phyloP scores from a whole-genome alignment of 2,329 filamentous ascomycete species.

The Hymenoscyphus fraxineus region DNA sequence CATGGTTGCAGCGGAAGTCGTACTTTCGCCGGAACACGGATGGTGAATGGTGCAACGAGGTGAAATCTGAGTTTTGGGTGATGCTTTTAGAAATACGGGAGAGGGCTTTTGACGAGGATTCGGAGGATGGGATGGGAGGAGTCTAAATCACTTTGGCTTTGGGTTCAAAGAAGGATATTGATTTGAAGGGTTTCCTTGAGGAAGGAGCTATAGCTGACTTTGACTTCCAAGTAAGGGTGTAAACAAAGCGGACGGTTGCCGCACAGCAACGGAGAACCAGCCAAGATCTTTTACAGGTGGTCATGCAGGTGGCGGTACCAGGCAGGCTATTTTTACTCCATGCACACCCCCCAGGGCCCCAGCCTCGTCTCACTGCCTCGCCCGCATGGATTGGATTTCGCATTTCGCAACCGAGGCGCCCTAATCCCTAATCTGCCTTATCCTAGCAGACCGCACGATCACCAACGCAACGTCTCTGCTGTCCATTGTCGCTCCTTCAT shows the following conservation, averaged over 20 bases:
- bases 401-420: not conserved
- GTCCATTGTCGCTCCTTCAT: constrained; percentile 26
- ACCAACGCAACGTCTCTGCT: not conserved
- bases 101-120: not conserved
- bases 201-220: not conserved
- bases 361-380: not conserved
- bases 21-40: not conserved
- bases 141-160: not conserved
- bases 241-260: not conserved
- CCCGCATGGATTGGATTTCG: no score
- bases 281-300: not conserved
- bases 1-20: constrained; percentile 18
- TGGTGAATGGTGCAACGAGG: not conserved
- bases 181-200: not conserved
- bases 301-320: no score
- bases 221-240: not conserved
- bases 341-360: not conserved
- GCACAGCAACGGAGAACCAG: not conserved
- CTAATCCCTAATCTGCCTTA: not conserved
- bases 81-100: not conserved
- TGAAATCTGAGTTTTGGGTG: not conserved
- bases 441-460: not conserved
- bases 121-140: not conserved
- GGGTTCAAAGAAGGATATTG: constrained; percentile 4
- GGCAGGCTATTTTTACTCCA: not conserved